A percentile compares a stretch with the other conserved stretches of the same genome.
Evolutionary conservation across 495 filamentous ascomycete species (phyloP).

Genomic region (Echria macrotheca): DNA sequence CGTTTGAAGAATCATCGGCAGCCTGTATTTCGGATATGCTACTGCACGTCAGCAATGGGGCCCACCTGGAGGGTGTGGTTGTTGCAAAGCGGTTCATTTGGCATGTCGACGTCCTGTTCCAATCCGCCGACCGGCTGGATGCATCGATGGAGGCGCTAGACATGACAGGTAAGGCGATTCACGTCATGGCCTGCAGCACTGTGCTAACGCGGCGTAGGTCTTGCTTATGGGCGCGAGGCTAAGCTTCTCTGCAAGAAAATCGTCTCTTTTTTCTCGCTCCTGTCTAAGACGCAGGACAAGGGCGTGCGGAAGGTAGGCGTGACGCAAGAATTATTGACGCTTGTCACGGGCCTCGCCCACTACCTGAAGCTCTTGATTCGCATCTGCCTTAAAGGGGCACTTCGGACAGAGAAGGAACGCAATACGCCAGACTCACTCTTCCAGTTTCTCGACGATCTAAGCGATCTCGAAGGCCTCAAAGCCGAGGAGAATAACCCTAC

Average conservation of each 20-base stretch:
- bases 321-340: conserved; percentile 88
- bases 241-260: conserved; percentile 99
- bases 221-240: conserved; percentile 88
- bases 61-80: conserved; percentile 89
- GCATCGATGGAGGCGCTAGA: conserved; percentile 59
- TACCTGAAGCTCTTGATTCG: conserved; percentile 97
- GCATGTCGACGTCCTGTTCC: conserved; percentile 91
- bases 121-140: conserved; percentile 80
- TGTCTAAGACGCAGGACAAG: conserved; percentile 90
- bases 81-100: conserved; percentile 96
- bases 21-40: conserved; percentile 99
- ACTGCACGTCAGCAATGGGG: conserved; percentile 96
- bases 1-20: conserved; percentile 95
- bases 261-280: conserved; percentile 90
- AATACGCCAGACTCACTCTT: conserved; percentile 66
- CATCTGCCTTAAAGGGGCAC: conserved; percentile 88
- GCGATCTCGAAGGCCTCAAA: conserved; percentile 64
- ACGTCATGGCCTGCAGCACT: too few species aligned
- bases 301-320: conserved; percentile 85
- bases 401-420: conserved; percentile 85
- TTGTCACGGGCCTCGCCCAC: conserved; percentile 95
- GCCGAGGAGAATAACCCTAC: conserved; percentile 54
- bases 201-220: conserved; percentile 44
- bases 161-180: conserved; percentile 72
- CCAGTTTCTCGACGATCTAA: conserved; percentile 74